These are phyloP conservation scores for Trichophyton schoenleinii DNA, from an alignment of 2,329 filamentous ascomycete genomes.

Conservation along the genomic window DNA sequence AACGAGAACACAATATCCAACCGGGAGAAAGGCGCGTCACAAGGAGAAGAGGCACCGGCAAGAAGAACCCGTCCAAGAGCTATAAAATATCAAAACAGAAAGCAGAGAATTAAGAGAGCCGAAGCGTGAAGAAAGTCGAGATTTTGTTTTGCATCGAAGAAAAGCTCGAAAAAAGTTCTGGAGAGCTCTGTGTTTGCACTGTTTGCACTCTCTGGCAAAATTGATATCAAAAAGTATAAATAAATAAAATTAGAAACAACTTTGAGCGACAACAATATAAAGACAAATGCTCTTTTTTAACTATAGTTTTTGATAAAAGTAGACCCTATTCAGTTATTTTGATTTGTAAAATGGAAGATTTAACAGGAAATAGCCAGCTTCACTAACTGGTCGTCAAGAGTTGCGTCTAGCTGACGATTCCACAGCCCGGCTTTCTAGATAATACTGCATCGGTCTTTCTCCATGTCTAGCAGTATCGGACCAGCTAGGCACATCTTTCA, in stretches of 20 bases:
- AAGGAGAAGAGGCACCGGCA: not conserved
- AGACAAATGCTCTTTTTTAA: not conserved
- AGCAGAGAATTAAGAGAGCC: not conserved
- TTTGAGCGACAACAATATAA: not conserved
- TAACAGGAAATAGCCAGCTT: too few relatives aligned
- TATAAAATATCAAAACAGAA: not conserved
- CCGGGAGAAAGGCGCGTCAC: not conserved
- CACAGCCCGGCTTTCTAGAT: too few relatives aligned
- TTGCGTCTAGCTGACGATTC: too few relatives aligned
- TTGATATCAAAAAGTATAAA: not conserved
- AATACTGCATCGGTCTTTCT: too few relatives aligned
- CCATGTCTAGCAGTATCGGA: too few relatives aligned
- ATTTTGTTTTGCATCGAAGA: not conserved
- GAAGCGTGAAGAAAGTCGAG: not conserved
- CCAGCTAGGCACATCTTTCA: too few relatives aligned
- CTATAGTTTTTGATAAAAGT: too few relatives aligned
- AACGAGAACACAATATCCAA: not conserved
- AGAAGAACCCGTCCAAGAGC: not conserved
- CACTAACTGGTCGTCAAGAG: too few relatives aligned
- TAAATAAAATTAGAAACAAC: not conserved
- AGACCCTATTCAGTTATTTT: too few relatives aligned
- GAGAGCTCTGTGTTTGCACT: not conserved
- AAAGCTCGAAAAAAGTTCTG: not conserved
- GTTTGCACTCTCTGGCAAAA: not conserved
- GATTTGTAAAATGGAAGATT: too few relatives aligned